phyloP scores from a whole-genome alignment of 2,329 filamentous ascomycete species.

The Hypoxylon sp. region DNA sequence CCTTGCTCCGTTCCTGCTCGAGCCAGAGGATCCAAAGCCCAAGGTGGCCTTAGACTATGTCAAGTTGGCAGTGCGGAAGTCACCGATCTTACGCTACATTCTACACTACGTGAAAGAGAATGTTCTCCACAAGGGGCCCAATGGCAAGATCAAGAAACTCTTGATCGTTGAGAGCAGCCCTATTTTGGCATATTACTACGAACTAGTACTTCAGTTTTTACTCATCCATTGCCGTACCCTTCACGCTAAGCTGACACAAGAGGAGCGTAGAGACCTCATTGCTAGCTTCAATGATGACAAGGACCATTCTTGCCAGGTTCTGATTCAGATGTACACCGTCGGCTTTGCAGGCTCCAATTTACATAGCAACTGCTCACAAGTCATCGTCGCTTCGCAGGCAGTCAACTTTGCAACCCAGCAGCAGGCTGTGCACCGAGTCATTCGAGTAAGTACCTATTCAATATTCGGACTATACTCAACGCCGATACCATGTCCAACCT shows the following conservation, averaged over 20 bases:
- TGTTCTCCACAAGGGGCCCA: slow-evolving; percentile 31
- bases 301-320: slow-evolving; percentile 45
- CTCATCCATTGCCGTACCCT: slow-evolving; percentile 48
- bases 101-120: slow-evolving; percentile 46
- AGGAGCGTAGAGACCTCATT: slow-evolving; percentile 45
- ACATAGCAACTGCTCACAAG: slow-evolving; percentile 48
- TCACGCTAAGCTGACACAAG: slow-evolving; percentile 41
- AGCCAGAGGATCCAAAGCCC: slow-evolving; percentile 26
- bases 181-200: slow-evolving; percentile 51
- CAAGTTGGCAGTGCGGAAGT: slow-evolving; percentile 43
- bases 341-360: slow-evolving; percentile 49
- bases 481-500: background rate
- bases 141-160: slow-evolving; percentile 47
- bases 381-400: slow-evolving; percentile 47
- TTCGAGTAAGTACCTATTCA: slow-evolving; percentile 45
- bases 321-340: slow-evolving; percentile 51
- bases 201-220: slow-evolving; percentile 48
- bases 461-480: background rate
- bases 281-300: slow-evolving; percentile 44
- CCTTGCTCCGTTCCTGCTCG: slow-evolving; percentile 42
- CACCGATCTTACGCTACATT: slow-evolving; percentile 48
- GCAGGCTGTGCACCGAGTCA: slow-evolving; percentile 49
- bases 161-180: slow-evolving; percentile 47
- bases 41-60: slow-evolving; percentile 43
- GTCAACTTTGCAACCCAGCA: slow-evolving; percentile 46